Evolutionary conservation across 192 early-diverging fungal species (phyloP).

Genomic region (Entrophospora sp.): DNA sequence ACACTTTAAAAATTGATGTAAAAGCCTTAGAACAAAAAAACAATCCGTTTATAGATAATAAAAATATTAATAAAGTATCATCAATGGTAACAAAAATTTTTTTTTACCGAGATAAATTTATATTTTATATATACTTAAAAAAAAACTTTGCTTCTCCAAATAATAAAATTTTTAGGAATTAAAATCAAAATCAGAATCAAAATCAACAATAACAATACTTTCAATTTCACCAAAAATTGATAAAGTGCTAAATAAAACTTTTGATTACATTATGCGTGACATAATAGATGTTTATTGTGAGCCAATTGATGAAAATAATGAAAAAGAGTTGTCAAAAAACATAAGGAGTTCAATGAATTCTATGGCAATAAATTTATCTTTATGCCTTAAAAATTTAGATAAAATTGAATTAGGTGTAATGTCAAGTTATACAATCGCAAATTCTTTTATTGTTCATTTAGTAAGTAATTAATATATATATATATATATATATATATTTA

Average conservation of each 20-base stretch:
- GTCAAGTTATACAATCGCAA: constrained; percentile 41
- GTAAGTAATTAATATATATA: constrained; percentile 20
- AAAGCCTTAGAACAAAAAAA: too few relatives aligned
- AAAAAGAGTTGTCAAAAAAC: neutral
- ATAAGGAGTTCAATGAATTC: constrained; percentile 20
- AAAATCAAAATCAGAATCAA: neutral
- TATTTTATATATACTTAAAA: too few relatives aligned
- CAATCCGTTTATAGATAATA: too few relatives aligned
- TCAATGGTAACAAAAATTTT: too few relatives aligned
- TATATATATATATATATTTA: neutral
- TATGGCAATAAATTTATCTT: constrained; percentile 33
- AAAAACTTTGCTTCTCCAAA: too few relatives aligned
- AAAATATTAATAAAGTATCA: too few relatives aligned
- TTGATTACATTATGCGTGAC: constrained; percentile 9
- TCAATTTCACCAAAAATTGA: neutral
- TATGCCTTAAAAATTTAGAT: constrained; percentile 24
- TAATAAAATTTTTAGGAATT: too few relatives aligned
- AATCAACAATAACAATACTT: neutral
- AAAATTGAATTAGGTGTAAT: constrained; percentile 40
- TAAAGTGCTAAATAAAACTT: neutral
- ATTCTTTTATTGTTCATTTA: constrained; percentile 50
- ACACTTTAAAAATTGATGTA: too few relatives aligned
- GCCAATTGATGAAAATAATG: constrained; percentile 1
- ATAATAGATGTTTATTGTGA: constrained; percentile 1
- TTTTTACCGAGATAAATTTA: too few relatives aligned